phyloP scores from a whole-genome alignment of 768 basidiomycete species.

The Cystobasidium onofrii region DNA sequence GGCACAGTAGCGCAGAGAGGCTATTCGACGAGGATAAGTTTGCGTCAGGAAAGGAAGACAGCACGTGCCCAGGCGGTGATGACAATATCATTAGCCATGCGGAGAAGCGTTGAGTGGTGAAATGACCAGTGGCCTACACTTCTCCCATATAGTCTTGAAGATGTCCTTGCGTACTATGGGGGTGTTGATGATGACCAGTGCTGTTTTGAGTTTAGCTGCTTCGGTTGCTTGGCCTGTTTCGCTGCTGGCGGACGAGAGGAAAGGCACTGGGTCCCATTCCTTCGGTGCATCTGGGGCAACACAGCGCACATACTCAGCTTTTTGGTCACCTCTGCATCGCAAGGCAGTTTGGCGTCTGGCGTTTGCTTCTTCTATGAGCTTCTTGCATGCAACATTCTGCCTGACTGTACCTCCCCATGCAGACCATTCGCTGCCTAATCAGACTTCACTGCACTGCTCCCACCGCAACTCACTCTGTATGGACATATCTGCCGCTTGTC shows the following conservation, averaged over 20 bases:
- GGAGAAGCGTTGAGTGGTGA: no score
- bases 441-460: no score
- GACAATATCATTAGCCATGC: no score
- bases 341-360: no score
- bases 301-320: no score
- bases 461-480: not conserved
- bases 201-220: conserved; percentile 41
- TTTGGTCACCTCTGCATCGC: no score
- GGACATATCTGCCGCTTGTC: not conserved
- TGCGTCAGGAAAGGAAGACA: conserved; percentile 45
- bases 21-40: conserved; percentile 49
- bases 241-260: not conserved
- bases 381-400: no score
- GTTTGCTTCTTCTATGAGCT: no score
- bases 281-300: not conserved
- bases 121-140: conserved; percentile 42
- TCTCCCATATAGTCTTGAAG: conserved; percentile 55
- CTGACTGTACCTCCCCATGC: no score
- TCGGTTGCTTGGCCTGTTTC: not conserved
- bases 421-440: no score
- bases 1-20: conserved; percentile 53
- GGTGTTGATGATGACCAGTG: conserved; percentile 82
- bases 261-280: conserved; percentile 18
- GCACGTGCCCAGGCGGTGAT: conserved; percentile 42
- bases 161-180: conserved; percentile 60